Conservation (phyloP, 2,329 filamentous ascomycete genomes). For the Volutella citrinella region DNA sequence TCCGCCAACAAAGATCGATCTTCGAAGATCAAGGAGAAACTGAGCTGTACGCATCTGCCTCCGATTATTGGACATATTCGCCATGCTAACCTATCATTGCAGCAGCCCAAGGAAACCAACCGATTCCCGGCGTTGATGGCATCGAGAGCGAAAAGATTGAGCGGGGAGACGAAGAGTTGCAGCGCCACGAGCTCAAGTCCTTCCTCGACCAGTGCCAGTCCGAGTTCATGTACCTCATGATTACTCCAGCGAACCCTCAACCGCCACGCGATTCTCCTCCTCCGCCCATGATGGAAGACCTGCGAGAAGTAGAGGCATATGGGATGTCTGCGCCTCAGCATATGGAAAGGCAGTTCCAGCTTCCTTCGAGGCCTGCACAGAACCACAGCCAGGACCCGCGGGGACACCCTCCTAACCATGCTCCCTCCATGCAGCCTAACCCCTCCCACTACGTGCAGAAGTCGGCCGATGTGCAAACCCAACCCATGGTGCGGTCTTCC, state of each 20-base stretch:
- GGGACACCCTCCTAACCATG: conserved; percentile 57
- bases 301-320: conserved; percentile 53
- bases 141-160: conserved; percentile 42
- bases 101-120: conserved; percentile 43
- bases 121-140: conserved; percentile 42
- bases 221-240: conserved; percentile 67
- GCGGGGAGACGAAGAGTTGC: conserved; percentile 45
- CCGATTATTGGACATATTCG: conserved; percentile 9
- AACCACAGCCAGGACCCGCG: conserved; percentile 58
- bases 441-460: conserved; percentile 33
- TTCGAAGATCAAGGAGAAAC: conserved; percentile 54
- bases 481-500: conserved; percentile 52
- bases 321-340: conserved; percentile 43
- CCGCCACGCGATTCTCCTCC: conserved; percentile 63
- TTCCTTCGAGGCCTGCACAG: conserved; percentile 42
- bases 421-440: conserved; percentile 47
- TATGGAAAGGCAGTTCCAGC: conserved; percentile 38
- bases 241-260: conserved; percentile 62
- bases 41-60: conserved; percentile 42
- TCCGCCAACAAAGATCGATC: conserved; percentile 50
- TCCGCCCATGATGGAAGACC: conserved; percentile 56
- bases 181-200: conserved; percentile 52
- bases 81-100: conserved; percentile 14
- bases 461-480: conserved; percentile 39
- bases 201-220: conserved; percentile 64